These are phyloP conservation scores for Chalciporus chontae DNA, from an alignment of 768 basidiomycete species.

Conservation along the genomic window DNA sequence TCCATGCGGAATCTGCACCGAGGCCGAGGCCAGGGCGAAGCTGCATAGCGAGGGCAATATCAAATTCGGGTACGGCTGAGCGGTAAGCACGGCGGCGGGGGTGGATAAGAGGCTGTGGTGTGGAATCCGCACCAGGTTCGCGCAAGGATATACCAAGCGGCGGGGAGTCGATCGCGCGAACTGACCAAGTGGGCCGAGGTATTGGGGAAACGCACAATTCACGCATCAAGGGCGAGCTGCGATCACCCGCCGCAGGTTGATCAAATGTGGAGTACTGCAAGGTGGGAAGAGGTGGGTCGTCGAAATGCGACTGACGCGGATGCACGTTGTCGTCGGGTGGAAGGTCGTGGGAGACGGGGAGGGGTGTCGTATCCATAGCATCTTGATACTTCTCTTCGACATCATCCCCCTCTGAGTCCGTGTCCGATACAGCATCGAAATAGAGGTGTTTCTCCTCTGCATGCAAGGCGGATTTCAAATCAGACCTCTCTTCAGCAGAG, in stretches of 20 bases:
- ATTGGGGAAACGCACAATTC: conserved; percentile 10
- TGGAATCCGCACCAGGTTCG: conserved; percentile 3
- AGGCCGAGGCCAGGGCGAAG: conserved; percentile 66
- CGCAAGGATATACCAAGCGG: conserved; percentile 16
- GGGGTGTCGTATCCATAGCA: conserved; percentile 26
- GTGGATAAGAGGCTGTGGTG: conserved; percentile 13
- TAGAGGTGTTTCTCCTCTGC: conserved; percentile 3
- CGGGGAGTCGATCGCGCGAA: conserved; percentile 25
- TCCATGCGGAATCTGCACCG: conserved; percentile 74
- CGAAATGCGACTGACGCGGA: conserved; percentile 4
- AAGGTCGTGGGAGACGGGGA: conserved; percentile 17
- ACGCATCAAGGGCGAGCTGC: conserved; percentile 9
- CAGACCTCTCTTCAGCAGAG: conserved; percentile 3
- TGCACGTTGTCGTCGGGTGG: conserved; percentile 13
- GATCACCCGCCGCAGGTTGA: conserved; percentile 8
- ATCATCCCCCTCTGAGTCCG: conserved; percentile 25
- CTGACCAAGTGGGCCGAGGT: conserved; percentile 29
- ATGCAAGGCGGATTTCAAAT: conserved; percentile 1
- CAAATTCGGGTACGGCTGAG: conserved; percentile 46
- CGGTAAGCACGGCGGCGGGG: conserved; percentile 30
- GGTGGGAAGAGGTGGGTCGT: conserved; percentile 11
- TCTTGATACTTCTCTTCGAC: conserved; percentile 30
- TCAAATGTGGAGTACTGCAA: conserved; percentile 4
- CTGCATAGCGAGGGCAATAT: conserved; percentile 76
- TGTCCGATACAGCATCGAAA: conserved; percentile 15